These are phyloP conservation scores for Phytomonas sp. DNA, from an alignment of 208 protist species.

Conservation along the genomic window DNA sequence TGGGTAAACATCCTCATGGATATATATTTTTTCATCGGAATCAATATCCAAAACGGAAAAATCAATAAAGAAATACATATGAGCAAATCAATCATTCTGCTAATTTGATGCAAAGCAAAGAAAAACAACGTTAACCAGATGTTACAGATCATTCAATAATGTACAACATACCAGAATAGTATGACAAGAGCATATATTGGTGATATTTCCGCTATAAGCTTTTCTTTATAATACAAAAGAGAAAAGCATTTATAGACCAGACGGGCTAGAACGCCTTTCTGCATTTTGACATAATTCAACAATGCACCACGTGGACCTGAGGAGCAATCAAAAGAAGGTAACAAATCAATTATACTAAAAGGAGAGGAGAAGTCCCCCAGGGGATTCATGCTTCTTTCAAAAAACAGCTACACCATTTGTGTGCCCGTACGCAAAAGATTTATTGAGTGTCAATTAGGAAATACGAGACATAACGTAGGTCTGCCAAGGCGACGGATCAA, in stretches of 20 bases:
- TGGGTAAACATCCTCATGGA: neutral
- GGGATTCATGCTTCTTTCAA: neutral
- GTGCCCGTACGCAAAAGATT: neutral
- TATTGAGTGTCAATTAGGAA: neutral
- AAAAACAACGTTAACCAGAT: neutral
- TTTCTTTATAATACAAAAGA: neutral
- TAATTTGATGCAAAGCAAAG: neutral
- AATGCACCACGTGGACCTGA: neutral
- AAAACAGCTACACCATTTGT: neutral
- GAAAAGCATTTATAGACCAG: neutral
- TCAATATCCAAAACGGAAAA: conserved; percentile 2
- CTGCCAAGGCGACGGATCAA: neutral
- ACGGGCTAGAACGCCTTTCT: neutral
- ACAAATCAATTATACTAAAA: neutral
- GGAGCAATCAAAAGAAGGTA: neutral
- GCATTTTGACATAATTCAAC: neutral
- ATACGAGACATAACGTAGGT: neutral
- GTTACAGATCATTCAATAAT: neutral
- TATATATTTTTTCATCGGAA: neutral
- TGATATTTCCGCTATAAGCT: neutral
- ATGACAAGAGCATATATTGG: neutral
- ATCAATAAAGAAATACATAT: neutral
- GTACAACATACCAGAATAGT: neutral
- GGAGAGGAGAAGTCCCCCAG: neutral
- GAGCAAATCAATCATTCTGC: neutral